Evolutionary conservation across 768 basidiomycete species (phyloP), one percentile per base, ranked within the genome.

Genomic region (Stropharia rugosoannulata): DNA sequence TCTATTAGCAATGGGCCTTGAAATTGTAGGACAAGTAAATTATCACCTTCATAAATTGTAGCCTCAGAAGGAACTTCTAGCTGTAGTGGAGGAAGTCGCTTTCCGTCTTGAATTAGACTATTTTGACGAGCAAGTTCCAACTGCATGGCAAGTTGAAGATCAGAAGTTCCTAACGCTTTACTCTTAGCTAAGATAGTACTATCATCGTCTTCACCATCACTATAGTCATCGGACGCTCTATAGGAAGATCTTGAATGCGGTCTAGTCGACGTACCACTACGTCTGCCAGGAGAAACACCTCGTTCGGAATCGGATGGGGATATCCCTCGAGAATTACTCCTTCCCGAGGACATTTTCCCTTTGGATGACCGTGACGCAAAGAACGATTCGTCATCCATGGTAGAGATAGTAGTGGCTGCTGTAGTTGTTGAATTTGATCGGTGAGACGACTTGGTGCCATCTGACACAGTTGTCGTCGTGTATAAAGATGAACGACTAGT

Each of bases 41-140:
- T 77, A 25, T 63, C 29, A 86, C 90, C 89, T 83, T 93, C 90
- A 61, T 89, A 89, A 60, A 93, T 90, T 2, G 85, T 89, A 27
- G 82, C 81, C 60, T 87, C 86, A 13, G 79, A 65, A 3, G 81
- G 76, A 27, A 64, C 70, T 13, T 83, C 81, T 60, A 80, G 64
- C 5, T 73, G 63, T 51, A 80, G 59, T 43, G 74, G 61, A 43
- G 69, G 62, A 9, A 74, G 55, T 42, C 73, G 65, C 46, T 80
- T 79, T 15, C 76, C 79, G 55, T 82, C 80, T 62, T 93, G 92
- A 67, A 80, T 89, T 64, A 86, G 79, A 66, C 92, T 93, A 66
- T 97, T 97, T 61, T 82, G 81, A 57, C 91, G 77, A 5, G 95
- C 95, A 47, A 96, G 74, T 59, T 91, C 91, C 49, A 97, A 72